Evolutionary conservation across 306 rosid genomes (phyloP).

Genomic region (Trifolium repens): DNA sequence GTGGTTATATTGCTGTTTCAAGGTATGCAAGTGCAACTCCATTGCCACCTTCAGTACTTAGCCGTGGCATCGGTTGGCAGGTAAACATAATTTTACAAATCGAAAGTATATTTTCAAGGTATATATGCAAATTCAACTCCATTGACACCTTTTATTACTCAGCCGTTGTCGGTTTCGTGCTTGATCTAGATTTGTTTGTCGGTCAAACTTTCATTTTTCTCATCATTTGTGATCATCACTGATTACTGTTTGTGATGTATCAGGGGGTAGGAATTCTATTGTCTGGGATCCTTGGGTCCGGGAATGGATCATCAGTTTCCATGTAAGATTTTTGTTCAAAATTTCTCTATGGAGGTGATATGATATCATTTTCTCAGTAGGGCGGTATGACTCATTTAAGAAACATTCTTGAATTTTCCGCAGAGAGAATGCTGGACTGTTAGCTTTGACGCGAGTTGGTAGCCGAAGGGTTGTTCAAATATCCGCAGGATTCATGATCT

Average conservation of each 20-base stretch:
- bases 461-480: conserved; percentile 96
- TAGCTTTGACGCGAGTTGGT: conserved; percentile 89
- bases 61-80: conserved; percentile 99
- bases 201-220: not conserved
- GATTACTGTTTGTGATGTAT: not conserved
- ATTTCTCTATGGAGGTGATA: not conserved
- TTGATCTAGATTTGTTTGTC: too few relatives aligned
- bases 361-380: conserved; percentile 18
- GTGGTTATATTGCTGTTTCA: conserved; percentile 78
- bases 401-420: conserved; percentile 28
- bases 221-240: not conserved
- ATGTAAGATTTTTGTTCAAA: conserved; percentile 68
- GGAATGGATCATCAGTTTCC: conserved; percentile 83
- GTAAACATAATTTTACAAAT: conserved; percentile 45
- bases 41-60: conserved; percentile 83
- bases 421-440: conserved; percentile 88
- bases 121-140: too few relatives aligned
- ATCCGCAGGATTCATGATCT: conserved; percentile 93
- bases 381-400: not conserved
- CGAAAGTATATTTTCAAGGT: too few relatives aligned
- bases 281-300: conserved; percentile 86
- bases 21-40: conserved; percentile 97
- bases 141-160: too few relatives aligned
- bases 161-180: too few relatives aligned
- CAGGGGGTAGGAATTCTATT: conserved; percentile 88